Conservation (phyloP, 2,329 filamentous ascomycete species). For the Alternaria postmessia region DNA sequence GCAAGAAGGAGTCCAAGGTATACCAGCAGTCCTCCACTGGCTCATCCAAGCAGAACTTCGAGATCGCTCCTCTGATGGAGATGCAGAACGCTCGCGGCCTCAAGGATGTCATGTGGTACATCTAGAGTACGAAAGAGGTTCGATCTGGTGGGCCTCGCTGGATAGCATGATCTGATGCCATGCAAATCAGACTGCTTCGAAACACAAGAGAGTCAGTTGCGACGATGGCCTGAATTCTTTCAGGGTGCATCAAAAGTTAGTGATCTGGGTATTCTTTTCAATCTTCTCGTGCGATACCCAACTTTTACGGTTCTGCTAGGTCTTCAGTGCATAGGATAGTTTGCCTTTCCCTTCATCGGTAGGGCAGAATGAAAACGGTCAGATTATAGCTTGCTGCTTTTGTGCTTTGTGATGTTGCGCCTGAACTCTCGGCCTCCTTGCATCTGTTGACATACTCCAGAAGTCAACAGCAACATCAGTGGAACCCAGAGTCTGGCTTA, state of each 20-base stretch:
- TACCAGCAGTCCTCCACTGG: slow-evolving; percentile 39
- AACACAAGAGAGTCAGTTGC: slow-evolving; percentile 2
- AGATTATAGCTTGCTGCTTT: neutral
- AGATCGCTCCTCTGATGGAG: slow-evolving; percentile 51
- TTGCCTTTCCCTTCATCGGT: neutral
- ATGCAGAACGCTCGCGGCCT: slow-evolving; percentile 53
- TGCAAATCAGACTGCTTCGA: neutral
- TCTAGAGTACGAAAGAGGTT: slow-evolving; percentile 42
- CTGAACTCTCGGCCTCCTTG: neutral
- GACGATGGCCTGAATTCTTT: slow-evolving; percentile 3
- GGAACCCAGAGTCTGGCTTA: neutral
- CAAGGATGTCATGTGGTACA: slow-evolving; percentile 59
- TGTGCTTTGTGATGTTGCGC: neutral
- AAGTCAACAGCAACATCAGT: neutral
- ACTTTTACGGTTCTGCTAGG: neutral
- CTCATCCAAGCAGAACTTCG: slow-evolving; percentile 41
- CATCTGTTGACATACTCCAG: neutral
- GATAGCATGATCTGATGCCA: neutral
- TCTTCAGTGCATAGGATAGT: neutral
- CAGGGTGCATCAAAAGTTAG: slow-evolving; percentile 11
- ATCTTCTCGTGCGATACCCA: neutral
- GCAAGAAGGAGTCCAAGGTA: slow-evolving; percentile 49
- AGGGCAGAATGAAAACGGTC: slow-evolving; percentile 1
- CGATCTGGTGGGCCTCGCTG: neutral
- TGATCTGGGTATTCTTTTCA: neutral